Percentiles rank a stretch among this genome's conserved stretches.
These are phyloP conservation scores for Luzula sylvatica DNA, from an alignment of 176 grass and related monocot genomes.

Conservation along the genomic window DNA sequence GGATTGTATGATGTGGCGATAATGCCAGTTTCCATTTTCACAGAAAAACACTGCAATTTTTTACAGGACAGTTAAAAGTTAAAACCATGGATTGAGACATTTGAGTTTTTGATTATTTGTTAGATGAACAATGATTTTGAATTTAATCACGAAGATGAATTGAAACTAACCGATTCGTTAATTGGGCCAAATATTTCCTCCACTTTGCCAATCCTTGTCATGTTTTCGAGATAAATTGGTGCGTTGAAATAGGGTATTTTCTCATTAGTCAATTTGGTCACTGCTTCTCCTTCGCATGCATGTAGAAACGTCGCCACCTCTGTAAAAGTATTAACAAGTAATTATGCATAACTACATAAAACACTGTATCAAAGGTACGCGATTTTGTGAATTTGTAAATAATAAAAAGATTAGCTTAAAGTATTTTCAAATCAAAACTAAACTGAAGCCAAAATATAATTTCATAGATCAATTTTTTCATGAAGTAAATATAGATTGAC, in stretches of 20 bases:
- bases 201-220: conserved; percentile 90
- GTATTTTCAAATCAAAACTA: too few species aligned
- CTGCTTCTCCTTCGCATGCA: conserved; percentile 76
- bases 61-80: neutral
- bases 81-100: neutral
- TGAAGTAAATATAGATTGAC: too few species aligned
- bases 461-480: too few species aligned
- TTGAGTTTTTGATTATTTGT: neutral
- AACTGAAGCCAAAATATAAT: too few species aligned
- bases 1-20: conserved; percentile 61
- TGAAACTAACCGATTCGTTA: conserved; percentile 74
- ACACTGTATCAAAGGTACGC: too few species aligned
- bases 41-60: conserved; percentile 52
- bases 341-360: too few species aligned
- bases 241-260: conserved; percentile 98
- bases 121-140: neutral
- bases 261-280: conserved; percentile 94
- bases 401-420: too few species aligned
- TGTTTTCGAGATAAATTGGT: conserved; percentile 87
- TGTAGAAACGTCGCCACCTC: conserved; percentile 88
- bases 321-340: conserved; percentile 6
- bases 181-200: conserved; percentile 98
- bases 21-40: conserved; percentile 90
- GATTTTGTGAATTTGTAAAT: too few species aligned
- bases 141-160: neutral